Evolutionary conservation across 371 early-diverging fungal species (phyloP), one percentile per base, ranked within the genome.

Genomic region (Amoeboaphelidium protococcarum): DNA sequence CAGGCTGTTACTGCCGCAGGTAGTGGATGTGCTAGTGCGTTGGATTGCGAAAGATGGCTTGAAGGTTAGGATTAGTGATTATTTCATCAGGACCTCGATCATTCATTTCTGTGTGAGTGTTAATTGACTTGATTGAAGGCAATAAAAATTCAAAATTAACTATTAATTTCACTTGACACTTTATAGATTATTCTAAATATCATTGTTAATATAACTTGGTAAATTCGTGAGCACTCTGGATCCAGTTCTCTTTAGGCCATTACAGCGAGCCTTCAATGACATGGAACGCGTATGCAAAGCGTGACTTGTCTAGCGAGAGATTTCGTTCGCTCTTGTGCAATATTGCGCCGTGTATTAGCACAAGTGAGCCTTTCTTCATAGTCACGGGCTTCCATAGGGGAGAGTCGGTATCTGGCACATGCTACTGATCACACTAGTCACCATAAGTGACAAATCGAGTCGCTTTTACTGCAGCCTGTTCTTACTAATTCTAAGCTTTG

Each of bases 231-330:
- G 48, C 20, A 13, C 23, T 26, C 50, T 64, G 67, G 41, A 64
- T 43, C 81, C 81, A 80, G 55, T 82, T 82, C 49, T 72, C 65
- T 3, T 52, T 52, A 41, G 23, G 73, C 44, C 81, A 78, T 12
- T 60, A 45, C 20, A 65, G 65, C 3, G 62, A 51, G 1, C 83
- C 83, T 42, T 91, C 92, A 52, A 89, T 78, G 26, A 74, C 65
- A 54, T 91, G 92, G 64, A 89, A 91, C 0, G 92, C 89, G 59
- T 91, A 91, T 41, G 83, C 82, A 57, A 69, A 82, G 4, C 92
- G 72, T 16, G 78, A 74, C 50, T 74, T 67, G 41, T 57, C 52
- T n/a, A n/a, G n/a, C n/a, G 83, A 82, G 22, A 50, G 49, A 58
- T 91, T 91, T 44, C 74, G 74, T 13, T 68, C 70, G 0, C 82